Conservation (phyloP, 441 rosid genomes). For the Croton laevigatus region DNA sequence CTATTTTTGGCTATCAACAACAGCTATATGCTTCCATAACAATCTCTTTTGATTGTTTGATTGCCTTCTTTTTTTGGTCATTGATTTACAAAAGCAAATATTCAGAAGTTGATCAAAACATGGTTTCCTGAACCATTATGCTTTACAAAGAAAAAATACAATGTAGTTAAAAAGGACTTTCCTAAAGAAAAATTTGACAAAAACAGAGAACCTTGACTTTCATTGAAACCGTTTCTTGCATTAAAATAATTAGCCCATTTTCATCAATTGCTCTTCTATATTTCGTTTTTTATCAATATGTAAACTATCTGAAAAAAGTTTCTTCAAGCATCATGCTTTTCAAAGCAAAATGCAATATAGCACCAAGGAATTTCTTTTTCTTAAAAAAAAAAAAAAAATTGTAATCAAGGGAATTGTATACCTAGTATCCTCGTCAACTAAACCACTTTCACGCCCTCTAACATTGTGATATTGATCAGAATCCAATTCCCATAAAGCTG, state of each 20-base stretch:
- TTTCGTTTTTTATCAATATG: no score
- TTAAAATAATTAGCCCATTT: no score
- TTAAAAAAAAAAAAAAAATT: not conserved
- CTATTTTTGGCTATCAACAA: not conserved
- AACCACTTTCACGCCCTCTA: conserved; percentile 44
- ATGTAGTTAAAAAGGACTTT: not conserved
- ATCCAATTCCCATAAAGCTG: conserved; percentile 89
- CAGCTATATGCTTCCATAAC: not conserved
- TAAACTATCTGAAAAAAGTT: no score
- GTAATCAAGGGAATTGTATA: conserved; percentile 23
- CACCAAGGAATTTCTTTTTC: not conserved
- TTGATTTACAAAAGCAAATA: not conserved
- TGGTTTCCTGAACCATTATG: not conserved
- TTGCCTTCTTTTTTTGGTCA: not conserved
- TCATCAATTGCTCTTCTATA: no score
- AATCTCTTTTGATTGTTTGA: not conserved
- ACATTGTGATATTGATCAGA: conserved; percentile 71
- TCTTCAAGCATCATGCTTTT: not conserved
- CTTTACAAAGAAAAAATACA: not conserved
- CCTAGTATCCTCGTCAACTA: conserved; percentile 50
- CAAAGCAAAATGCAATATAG: not conserved
- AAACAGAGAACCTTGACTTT: no score
- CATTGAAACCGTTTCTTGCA: no score
- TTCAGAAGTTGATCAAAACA: no score
- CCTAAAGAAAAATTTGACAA: not conserved